A percentile compares a stretch with the other conserved stretches of the same genome.
Conservation (phyloP, 495 filamentous ascomycete genomes). For the Tuber microsphaerosporum region DNA sequence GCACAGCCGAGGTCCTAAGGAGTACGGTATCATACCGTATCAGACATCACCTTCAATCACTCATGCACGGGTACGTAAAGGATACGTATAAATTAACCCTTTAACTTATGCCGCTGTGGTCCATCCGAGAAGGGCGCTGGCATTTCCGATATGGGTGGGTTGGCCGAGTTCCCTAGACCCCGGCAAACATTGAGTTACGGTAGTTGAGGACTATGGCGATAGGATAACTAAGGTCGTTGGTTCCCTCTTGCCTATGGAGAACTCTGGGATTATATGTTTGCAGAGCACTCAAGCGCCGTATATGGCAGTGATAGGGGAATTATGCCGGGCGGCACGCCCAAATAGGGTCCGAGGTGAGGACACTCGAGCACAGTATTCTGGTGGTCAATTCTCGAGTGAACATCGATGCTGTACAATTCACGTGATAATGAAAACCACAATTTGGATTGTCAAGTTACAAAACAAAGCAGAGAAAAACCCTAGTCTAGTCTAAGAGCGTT, state of each 20-base stretch:
- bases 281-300: not conserved
- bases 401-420: not conserved
- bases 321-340: not conserved
- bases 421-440: not conserved
- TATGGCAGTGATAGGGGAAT: not conserved
- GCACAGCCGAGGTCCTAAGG: not conserved
- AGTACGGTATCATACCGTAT: too few relatives aligned
- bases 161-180: too few relatives aligned
- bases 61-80: not conserved
- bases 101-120: not conserved
- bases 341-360: not conserved
- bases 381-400: too few relatives aligned
- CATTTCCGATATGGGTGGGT: too few relatives aligned
- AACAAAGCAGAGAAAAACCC: not conserved
- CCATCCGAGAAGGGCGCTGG: not conserved
- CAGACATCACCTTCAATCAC: not conserved
- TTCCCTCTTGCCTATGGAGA: not conserved
- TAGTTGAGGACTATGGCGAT: not conserved
- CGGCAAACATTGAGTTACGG: not conserved
- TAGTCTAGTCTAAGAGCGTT: not conserved
- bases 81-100: not conserved
- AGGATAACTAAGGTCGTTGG: not conserved
- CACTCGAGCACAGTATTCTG: too few relatives aligned
- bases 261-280: not conserved
- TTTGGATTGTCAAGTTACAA: not conserved